Evolutionary conservation across 2,329 filamentous ascomycete species (phyloP).

Genomic region (Phaeosphaeriaceae sp.): DNA sequence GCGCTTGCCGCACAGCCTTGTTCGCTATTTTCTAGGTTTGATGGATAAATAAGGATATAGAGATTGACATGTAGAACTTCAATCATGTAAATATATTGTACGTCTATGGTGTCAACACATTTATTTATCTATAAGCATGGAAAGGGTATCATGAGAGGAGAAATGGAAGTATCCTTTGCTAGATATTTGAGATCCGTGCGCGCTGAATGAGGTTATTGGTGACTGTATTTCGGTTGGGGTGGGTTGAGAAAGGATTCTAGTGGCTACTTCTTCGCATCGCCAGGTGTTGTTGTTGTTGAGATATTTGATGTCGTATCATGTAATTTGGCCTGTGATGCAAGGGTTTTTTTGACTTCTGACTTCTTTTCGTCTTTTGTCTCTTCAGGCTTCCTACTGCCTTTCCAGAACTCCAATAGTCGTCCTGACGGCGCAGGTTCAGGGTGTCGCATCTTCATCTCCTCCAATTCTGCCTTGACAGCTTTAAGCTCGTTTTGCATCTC

Average conservation of each 20-base stretch:
- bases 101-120: neutral
- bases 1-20: too few relatives aligned
- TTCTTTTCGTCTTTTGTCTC: conserved; percentile 25
- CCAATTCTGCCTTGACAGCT: conserved; percentile 48
- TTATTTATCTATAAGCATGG: conserved; percentile 4
- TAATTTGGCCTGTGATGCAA: too few relatives aligned
- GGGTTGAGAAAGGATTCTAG: neutral
- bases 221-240: neutral
- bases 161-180: conserved; percentile 6
- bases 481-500: conserved; percentile 60
- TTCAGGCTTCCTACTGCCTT: conserved; percentile 26
- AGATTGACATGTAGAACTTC: too few relatives aligned
- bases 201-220: neutral
- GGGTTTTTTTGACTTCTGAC: too few relatives aligned
- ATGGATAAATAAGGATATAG: too few relatives aligned
- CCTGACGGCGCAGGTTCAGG: conserved; percentile 32
- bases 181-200: neutral
- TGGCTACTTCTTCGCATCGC: too few relatives aligned
- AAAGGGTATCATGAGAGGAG: conserved; percentile 46
- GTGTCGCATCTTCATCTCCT: conserved; percentile 47
- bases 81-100: neutral
- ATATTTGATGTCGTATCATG: too few relatives aligned
- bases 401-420: conserved; percentile 40
- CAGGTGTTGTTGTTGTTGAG: too few relatives aligned
- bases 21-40: too few relatives aligned